Evolutionary conservation across 2,329 filamentous ascomycete species (phyloP).

Genomic region (Zymoseptoria ardabiliae): DNA sequence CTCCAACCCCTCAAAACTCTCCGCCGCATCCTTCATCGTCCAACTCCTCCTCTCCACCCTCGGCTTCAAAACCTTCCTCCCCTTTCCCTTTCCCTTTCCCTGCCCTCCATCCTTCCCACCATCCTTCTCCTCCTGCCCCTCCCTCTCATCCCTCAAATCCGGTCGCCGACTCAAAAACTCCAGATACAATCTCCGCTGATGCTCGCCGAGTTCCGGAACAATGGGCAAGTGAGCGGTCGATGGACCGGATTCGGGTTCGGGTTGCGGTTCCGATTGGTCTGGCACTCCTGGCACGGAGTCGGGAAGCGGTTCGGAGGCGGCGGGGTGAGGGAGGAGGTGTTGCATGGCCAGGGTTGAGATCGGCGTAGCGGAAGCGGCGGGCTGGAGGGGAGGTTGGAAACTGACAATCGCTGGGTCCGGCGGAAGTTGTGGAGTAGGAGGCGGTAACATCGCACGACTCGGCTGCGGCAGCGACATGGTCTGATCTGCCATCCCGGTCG

Average conservation of each 20-base stretch:
- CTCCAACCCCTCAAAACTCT: neutral
- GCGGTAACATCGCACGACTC: neutral
- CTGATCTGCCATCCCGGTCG: neutral
- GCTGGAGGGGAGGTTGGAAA: neutral
- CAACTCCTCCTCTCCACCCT: neutral
- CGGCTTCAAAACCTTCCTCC: neutral
- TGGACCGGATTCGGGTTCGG: too few species aligned
- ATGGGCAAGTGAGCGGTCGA: neutral
- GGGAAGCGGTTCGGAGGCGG: neutral
- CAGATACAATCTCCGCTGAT: neutral
- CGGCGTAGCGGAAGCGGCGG: too few species aligned
- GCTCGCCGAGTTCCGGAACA: neutral
- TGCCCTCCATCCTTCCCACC: neutral
- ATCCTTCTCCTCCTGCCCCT: neutral
- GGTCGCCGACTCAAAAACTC: neutral
- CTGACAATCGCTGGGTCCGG: neutral
- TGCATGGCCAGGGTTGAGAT: neutral
- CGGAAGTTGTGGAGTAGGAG: too few species aligned
- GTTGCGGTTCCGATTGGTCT: neutral
- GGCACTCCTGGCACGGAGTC: too few species aligned
- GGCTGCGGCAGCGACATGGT: neutral
- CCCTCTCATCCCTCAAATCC: neutral
- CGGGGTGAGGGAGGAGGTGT: neutral
- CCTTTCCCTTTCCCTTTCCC: neutral
- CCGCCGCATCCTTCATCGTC: neutral